phyloP scores from a whole-genome alignment of 768 basidiomycete species.

The Agaricus subrufescens region DNA sequence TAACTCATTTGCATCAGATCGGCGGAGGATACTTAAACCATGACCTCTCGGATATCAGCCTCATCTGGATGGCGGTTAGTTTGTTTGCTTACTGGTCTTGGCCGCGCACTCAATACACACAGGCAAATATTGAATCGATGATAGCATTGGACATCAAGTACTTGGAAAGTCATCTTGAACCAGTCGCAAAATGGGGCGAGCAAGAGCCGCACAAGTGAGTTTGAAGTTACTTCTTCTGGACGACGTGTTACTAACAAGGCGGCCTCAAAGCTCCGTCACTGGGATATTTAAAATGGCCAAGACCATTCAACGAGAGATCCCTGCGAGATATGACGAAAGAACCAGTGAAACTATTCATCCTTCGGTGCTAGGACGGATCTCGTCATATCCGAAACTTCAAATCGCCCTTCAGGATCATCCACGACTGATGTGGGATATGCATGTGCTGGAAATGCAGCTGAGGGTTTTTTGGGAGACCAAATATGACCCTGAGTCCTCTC shows the following conservation, averaged over 20 bases:
- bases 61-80: constrained; percentile 61
- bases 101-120: not conserved
- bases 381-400: constrained; percentile 27
- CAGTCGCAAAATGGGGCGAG: constrained; percentile 55
- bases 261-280: constrained; percentile 35
- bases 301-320: constrained; percentile 42
- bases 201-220: constrained; percentile 62
- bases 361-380: constrained; percentile 47
- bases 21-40: constrained; percentile 68
- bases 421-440: constrained; percentile 35
- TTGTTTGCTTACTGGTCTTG: not conserved
- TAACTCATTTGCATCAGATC: constrained; percentile 33
- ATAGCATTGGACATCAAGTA: constrained; percentile 56
- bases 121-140: constrained; percentile 55
- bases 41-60: constrained; percentile 61
- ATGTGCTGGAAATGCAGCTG: constrained; percentile 49
- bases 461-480: constrained; percentile 38
- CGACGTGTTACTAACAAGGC: not conserved
- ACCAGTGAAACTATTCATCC: constrained; percentile 61
- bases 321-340: constrained; percentile 34
- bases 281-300: constrained; percentile 51
- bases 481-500: constrained; percentile 23
- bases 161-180: constrained; percentile 41
- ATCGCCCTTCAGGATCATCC: constrained; percentile 36
- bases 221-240: not conserved